phyloP scores from a whole-genome alignment of 2,329 filamentous ascomycete genomes.

The Salinomyces thailandicus region DNA sequence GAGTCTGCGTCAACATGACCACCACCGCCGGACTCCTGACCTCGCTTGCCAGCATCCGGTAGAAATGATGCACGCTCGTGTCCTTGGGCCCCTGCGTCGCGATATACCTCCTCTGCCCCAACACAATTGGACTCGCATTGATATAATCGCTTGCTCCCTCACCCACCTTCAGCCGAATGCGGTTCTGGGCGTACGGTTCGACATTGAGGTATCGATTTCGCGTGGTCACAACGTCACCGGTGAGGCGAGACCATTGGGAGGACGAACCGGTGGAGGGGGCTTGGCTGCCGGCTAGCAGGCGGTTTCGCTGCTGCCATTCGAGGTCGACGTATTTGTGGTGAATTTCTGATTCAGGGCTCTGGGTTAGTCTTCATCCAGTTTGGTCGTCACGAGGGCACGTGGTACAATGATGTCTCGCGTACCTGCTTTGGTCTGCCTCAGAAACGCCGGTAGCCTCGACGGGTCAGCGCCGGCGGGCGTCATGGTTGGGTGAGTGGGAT shows the following conservation, averaged over 20 bases:
- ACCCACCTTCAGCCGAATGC: conserved; percentile 69
- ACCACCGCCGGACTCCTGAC: conserved; percentile 58
- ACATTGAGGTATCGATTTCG: conserved; percentile 87
- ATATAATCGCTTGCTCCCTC: conserved; percentile 48
- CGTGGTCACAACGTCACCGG: conserved; percentile 41
- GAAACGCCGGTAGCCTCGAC: conserved; percentile 42
- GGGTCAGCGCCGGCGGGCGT: conserved; percentile 11
- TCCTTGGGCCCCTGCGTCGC: conserved; percentile 79
- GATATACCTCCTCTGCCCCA: conserved; percentile 56
- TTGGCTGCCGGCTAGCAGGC: conserved; percentile 38
- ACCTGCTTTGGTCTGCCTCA: conserved; percentile 39
- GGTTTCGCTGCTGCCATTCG: conserved; percentile 49
- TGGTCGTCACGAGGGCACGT: neutral
- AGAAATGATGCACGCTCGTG: conserved; percentile 68
- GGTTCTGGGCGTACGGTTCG: conserved; percentile 78
- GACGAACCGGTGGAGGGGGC: conserved; percentile 6
- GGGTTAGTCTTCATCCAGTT: neutral
- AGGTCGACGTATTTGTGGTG: conserved; percentile 51
- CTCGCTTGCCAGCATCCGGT: conserved; percentile 78
- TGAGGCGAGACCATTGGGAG: conserved; percentile 50
- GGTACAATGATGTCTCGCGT: no score
- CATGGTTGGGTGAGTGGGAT: no score
- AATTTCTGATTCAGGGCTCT: conserved; percentile 40
- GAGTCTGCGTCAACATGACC: conserved; percentile 86
- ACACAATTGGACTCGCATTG: conserved; percentile 39